Percentiles rank a stretch among this genome's conserved stretches.
Evolutionary conservation across 2,329 filamentous ascomycete species (phyloP).

Genomic region (Cercospora canescens): DNA sequence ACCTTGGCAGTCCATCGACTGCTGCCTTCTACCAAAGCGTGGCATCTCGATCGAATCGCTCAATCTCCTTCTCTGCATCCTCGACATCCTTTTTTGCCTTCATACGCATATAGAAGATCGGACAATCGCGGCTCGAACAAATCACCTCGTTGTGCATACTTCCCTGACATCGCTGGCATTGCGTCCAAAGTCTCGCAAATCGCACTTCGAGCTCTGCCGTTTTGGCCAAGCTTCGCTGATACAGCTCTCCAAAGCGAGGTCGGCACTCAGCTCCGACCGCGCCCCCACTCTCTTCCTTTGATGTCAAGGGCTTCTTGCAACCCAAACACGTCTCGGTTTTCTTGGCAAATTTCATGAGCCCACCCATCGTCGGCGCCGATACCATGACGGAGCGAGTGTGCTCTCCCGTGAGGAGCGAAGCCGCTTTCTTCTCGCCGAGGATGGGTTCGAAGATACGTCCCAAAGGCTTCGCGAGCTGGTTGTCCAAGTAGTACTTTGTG

Average conservation of each 20-base stretch:
- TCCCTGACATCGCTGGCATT: slow-evolving; percentile 95
- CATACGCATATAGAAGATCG: slow-evolving; percentile 99
- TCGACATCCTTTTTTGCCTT: slow-evolving; percentile 99
- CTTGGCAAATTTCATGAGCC: slow-evolving; percentile 97
- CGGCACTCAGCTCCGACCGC: slow-evolving; percentile 87
- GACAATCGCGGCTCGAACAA: slow-evolving; percentile 92
- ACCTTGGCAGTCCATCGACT: neutral
- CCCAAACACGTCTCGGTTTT: slow-evolving; percentile 98
- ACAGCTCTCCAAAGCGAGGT: slow-evolving; percentile 84
- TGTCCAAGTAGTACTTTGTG: slow-evolving; percentile 97
- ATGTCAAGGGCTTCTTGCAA: slow-evolving; percentile 91
- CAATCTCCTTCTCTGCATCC: slow-evolving; percentile 86
- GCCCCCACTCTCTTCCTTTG: slow-evolving; percentile 75
- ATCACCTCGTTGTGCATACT: slow-evolving; percentile 99
- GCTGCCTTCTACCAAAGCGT: slow-evolving; percentile 59
- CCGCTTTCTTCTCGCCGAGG: slow-evolving; percentile 87
- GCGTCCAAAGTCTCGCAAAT: slow-evolving; percentile 93
- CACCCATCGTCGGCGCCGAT: slow-evolving; percentile 85
- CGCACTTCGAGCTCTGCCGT: slow-evolving; percentile 90
- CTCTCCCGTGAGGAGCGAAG: slow-evolving; percentile 81
- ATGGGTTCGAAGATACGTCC: slow-evolving; percentile 97
- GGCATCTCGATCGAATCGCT: slow-evolving; percentile 83
- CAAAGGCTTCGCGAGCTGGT: slow-evolving; percentile 93
- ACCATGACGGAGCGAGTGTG: slow-evolving; percentile 95
- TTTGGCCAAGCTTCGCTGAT: slow-evolving; percentile 85